phyloP scores from a whole-genome alignment of 2,329 filamentous ascomycete genomes.

The Talaromyces amestolkiae region DNA sequence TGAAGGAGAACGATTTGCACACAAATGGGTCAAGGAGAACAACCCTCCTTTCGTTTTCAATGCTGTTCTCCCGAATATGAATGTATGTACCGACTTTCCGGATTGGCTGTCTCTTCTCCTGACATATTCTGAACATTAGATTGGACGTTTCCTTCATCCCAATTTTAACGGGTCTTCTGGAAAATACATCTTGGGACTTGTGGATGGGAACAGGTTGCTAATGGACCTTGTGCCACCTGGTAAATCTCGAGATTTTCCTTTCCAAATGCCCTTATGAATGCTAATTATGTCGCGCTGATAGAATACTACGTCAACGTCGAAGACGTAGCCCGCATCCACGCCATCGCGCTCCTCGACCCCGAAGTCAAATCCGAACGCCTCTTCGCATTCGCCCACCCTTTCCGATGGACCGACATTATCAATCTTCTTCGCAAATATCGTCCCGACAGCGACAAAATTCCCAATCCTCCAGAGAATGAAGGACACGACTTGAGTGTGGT shows the following conservation, averaged over 20 bases:
- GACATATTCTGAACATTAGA: not conserved
- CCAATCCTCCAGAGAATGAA: not conserved
- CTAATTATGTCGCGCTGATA: conserved; percentile 23
- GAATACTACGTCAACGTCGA: conserved; percentile 46
- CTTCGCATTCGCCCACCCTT: conserved; percentile 51
- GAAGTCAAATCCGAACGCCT: conserved; percentile 49
- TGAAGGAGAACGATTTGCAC: conserved; percentile 45
- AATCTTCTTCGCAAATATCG: not conserved
- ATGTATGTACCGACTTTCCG: conserved; percentile 24
- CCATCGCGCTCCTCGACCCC: conserved; percentile 50
- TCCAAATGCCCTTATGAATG: not conserved
- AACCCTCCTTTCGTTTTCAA: conserved; percentile 46
- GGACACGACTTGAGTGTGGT: conserved; percentile 29
- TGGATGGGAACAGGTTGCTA: not conserved
- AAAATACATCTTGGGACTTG: not conserved
- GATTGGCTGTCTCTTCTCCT: not conserved
- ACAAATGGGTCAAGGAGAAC: conserved; percentile 45
- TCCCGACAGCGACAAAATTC: not conserved
- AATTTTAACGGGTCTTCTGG: not conserved
- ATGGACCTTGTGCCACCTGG: not conserved
- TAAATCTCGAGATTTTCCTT: not conserved
- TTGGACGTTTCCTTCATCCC: not conserved
- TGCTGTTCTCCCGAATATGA: conserved; percentile 32
- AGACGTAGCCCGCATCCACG: conserved; percentile 52
- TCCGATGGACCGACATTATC: conserved; percentile 35